A percentile compares a stretch with the other conserved stretches of the same genome.
phyloP scores from a whole-genome alignment of 2,329 filamentous ascomycete genomes.

The Mycosphaerella sp. region DNA sequence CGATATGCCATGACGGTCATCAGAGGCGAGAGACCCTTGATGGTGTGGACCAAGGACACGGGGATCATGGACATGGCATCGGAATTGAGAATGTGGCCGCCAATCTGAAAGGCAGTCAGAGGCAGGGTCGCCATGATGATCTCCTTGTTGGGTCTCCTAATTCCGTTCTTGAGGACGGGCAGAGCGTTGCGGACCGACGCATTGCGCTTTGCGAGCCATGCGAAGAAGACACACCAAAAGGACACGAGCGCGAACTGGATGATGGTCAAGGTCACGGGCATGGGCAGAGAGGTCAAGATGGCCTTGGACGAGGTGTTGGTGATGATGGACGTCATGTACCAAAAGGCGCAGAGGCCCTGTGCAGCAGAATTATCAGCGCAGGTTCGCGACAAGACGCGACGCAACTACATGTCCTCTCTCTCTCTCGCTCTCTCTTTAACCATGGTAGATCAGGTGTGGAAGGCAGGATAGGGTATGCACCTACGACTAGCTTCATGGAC shows the following conservation, averaged over 20 bases:
- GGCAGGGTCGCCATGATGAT: conserved; percentile 85
- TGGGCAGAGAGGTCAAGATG: conserved; percentile 84
- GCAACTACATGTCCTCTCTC: no score
- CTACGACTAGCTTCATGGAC: conserved; percentile 79
- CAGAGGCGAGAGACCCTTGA: conserved; percentile 92
- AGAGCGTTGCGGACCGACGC: conserved; percentile 63
- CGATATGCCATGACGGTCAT: conserved; percentile 95
- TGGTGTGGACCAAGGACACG: conserved; percentile 94
- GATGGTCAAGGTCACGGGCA: conserved; percentile 84
- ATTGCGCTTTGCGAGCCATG: conserved; percentile 66
- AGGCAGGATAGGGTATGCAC: conserved; percentile 20
- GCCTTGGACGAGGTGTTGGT: conserved; percentile 98
- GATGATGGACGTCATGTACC: conserved; percentile 92
- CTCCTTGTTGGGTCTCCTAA: conserved; percentile 71
- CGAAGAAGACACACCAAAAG: conserved; percentile 73
- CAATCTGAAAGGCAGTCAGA: conserved; percentile 85
- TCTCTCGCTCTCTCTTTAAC: no score
- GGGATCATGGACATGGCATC: conserved; percentile 92
- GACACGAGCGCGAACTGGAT: conserved; percentile 93
- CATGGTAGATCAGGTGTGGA: no score
- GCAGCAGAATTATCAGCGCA: conserved; percentile 23
- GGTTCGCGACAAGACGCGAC: not conserved
- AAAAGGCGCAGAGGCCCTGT: conserved; percentile 76
- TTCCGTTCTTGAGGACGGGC: conserved; percentile 75
- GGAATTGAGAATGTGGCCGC: conserved; percentile 86